Conservation (phyloP, 306 rosid genomes). For the Castanopsis chinensis region DNA sequence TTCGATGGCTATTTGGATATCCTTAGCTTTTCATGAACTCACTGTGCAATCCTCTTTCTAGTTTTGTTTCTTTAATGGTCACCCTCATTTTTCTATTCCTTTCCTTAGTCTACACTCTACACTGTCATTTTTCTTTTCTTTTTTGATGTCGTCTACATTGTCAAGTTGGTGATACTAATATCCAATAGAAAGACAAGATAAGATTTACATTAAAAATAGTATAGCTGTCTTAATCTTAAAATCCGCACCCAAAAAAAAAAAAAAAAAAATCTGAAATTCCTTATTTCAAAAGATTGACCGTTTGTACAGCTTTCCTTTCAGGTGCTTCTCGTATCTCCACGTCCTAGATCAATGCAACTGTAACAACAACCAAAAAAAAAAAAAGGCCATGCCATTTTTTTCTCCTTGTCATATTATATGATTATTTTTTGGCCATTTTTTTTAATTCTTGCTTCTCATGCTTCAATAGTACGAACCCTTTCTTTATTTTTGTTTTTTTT, state of each 20-base stretch:
- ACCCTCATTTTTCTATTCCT: neutral
- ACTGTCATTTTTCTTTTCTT: neutral
- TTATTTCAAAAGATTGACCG: conserved; percentile 11
- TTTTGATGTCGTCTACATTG: no score
- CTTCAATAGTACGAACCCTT: conserved; percentile 14
- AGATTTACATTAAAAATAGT: no score
- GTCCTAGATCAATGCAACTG: conserved; percentile 59
- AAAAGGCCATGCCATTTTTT: conserved; percentile 28
- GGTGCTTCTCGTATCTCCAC: conserved; percentile 53
- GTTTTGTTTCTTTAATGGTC: neutral
- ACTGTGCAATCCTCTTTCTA: neutral
- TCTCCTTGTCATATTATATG: conserved; percentile 20
- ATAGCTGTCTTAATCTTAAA: neutral
- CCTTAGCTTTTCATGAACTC: no score
- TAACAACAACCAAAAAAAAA: neutral
- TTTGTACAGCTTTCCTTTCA: conserved; percentile 31
- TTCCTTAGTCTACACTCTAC: neutral
- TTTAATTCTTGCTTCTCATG: conserved; percentile 1
- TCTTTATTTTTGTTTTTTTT: conserved; percentile 17
- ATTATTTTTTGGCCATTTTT: neutral
- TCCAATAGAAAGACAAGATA: no score
- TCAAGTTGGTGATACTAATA: neutral
- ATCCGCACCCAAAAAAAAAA: neutral
- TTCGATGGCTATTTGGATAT: no score
- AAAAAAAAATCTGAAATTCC: neutral